A percentile compares a stretch with the other conserved stretches of the same genome.
These are phyloP conservation scores for Bremia lactucae DNA, from an alignment of 352 stramenopile species.

Conservation along the genomic window DNA sequence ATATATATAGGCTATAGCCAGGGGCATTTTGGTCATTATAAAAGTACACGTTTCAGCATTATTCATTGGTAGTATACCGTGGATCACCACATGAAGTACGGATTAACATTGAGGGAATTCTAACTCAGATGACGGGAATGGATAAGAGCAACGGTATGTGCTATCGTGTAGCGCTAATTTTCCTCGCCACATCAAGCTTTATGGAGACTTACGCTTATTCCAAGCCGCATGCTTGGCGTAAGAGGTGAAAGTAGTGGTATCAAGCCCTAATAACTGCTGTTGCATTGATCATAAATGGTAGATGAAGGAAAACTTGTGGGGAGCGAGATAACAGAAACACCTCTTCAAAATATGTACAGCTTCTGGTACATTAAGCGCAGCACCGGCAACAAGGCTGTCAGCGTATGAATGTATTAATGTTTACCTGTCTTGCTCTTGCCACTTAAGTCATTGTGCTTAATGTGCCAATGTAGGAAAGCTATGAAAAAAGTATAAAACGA, in stretches of 20 bases:
- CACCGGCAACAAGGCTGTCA: conserved; percentile 62
- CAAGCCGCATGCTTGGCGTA: too few species aligned
- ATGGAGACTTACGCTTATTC: neutral
- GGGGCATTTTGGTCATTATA: too few species aligned
- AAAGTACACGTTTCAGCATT: too few species aligned
- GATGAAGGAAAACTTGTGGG: conserved; percentile 20
- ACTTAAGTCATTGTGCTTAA: conserved; percentile 3
- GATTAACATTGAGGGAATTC: too few species aligned
- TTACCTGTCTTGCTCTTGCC: conserved; percentile 1
- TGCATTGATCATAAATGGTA: too few species aligned
- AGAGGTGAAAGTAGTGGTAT: too few species aligned
- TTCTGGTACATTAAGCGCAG: conserved; percentile 87
- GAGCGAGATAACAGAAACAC: conserved; percentile 30
- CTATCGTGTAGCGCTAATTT: neutral
- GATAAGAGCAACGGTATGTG: conserved; percentile 31
- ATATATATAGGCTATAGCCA: too few species aligned
- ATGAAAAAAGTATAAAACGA: conserved; percentile 91
- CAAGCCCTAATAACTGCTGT: too few species aligned
- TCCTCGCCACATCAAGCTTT: conserved; percentile 3
- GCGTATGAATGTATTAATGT: conserved; percentile 20
- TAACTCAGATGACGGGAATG: conserved; percentile 26
- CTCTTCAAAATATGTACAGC: conserved; percentile 85
- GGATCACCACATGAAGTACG: too few species aligned
- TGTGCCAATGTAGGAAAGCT: conserved; percentile 56
- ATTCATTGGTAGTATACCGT: too few species aligned